Evolutionary conservation across 1,139 yeast genomes (phyloP).

Genomic region (Saccharomycopsis hybrid): DNA sequence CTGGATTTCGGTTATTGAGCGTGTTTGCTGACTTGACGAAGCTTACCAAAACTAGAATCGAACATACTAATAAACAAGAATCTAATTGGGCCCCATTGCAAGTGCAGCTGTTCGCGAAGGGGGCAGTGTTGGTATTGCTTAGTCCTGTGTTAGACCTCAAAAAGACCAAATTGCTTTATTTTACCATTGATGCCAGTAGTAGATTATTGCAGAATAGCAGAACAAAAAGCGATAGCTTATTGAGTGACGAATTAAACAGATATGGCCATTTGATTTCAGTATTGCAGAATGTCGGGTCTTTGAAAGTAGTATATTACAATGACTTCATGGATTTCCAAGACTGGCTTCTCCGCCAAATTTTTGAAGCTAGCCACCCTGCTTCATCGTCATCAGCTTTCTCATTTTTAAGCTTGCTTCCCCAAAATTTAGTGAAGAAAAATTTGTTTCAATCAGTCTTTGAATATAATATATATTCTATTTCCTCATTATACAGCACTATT

Average conservation of each 20-base stretch:
- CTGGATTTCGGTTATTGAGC: neutral
- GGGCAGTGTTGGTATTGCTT: constrained; percentile 1
- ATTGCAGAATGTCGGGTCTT: neutral
- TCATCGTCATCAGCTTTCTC: neutral
- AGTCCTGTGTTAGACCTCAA: constrained; percentile 13
- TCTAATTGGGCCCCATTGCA: too few relatives aligned
- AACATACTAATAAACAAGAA: too few relatives aligned
- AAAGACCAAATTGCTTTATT: constrained; percentile 10
- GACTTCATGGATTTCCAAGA: neutral
- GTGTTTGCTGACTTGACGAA: too few relatives aligned
- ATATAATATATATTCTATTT: constrained; percentile 9
- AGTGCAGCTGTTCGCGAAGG: neutral
- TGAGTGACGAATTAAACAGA: neutral
- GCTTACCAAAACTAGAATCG: too few relatives aligned
- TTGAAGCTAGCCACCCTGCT: neutral
- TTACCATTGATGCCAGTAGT: neutral
- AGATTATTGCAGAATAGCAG: too few relatives aligned
- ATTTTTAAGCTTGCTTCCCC: constrained; percentile 1
- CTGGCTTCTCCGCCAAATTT: neutral
- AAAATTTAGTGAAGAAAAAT: neutral
- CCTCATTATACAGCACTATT: constrained; percentile 9
- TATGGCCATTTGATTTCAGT: neutral
- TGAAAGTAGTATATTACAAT: neutral
- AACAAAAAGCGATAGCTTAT: neutral
- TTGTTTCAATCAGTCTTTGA: constrained; percentile 15